A percentile compares a stretch with the other conserved stretches of the same genome.
phyloP scores from a whole-genome alignment of 768 basidiomycete genomes.

The Crassisporium funariophilum region DNA sequence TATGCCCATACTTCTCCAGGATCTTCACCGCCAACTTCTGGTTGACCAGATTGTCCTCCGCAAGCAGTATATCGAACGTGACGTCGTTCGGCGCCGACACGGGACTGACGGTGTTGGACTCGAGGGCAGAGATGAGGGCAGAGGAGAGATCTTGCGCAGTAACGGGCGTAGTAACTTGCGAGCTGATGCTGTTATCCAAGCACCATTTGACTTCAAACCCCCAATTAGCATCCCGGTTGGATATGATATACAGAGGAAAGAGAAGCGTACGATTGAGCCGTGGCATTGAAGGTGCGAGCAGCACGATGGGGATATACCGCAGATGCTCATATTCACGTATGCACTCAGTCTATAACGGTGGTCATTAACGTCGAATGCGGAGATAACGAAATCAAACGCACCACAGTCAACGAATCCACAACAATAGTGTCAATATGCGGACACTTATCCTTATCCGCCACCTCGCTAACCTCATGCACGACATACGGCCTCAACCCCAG shows the following conservation, averaged over 20 bases:
- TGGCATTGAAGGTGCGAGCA: slow-evolving; percentile 79
- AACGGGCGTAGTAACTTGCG: slow-evolving; percentile 91
- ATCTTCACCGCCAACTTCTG: slow-evolving; percentile 97
- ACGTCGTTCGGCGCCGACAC: slow-evolving; percentile 85
- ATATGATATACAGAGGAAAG: slow-evolving; percentile 9
- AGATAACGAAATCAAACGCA: slow-evolving; percentile 41
- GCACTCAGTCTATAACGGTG: slow-evolving; percentile 68
- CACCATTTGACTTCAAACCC: slow-evolving; percentile 83
- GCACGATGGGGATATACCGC: slow-evolving; percentile 94
- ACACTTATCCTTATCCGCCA: slow-evolving; percentile 77
- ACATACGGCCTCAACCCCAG: slow-evolving; percentile 79
- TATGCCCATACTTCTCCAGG: slow-evolving; percentile 93
- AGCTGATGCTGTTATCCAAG: slow-evolving; percentile 92
- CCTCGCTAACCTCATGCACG: slow-evolving; percentile 77
- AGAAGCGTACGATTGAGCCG: slow-evolving; percentile 67
- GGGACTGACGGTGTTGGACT: slow-evolving; percentile 91
- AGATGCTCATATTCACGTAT: slow-evolving; percentile 92
- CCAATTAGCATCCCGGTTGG: slow-evolving; percentile 7
- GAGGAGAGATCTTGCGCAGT: slow-evolving; percentile 86
- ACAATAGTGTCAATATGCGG: slow-evolving; percentile 95
- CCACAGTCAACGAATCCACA: slow-evolving; percentile 84
- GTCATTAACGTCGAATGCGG: slow-evolving; percentile 2
- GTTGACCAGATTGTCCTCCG: slow-evolving; percentile 96
- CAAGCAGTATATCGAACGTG: slow-evolving; percentile 89
- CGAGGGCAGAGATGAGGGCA: slow-evolving; percentile 91